Evolutionary conservation across 208 protist genomes (phyloP), one percentile per base, ranked within the genome.

Genomic region (Trypanosoma grayi): DNA sequence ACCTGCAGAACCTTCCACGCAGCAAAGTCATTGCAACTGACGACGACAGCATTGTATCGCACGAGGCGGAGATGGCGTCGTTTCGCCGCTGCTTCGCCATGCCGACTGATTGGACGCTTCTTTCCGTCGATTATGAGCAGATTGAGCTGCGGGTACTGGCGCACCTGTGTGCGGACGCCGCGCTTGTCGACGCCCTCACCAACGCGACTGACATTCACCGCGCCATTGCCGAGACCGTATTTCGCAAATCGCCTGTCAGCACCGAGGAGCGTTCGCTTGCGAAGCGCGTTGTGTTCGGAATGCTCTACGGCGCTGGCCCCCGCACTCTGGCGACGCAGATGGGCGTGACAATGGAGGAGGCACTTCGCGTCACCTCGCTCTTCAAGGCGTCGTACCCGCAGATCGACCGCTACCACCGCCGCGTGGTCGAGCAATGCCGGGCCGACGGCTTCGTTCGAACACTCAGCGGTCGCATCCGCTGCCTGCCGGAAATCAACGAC

Each of bases 61-160:
- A 39, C 47, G 59, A 31, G 28, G 60, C 70, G 16, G 77, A 85
- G 39, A 70, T 77, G 50, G 61, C 77, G 14, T 77, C 73, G 0
- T 86, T 95, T 48, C 89, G 89, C 4, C 77, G 77, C 27, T 92
- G 85, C 64, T 93, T 96, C 59, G 63, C 90, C 11, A 80, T 85
- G 0, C 80, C 82, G 14, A 52, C 63, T 0, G 83, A 81, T 4
- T 68, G 55, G 22, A 68, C 77, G 31, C 73, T 97, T 31, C 46
- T 95, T 37, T 88, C 88, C 20, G 60, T 93, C n/a, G 91, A 97
- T 62, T 97, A 94, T 71, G 73, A 90, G 61, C 91, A 97, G 60
- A 94, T 97, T 50, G 91, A 97, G 66, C 74, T 95, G 1, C 87
- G 91, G 14, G 79, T 97, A 22, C 69, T 97, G n/a, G 91, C 91